Evolutionary conservation across 495 filamentous ascomycete species (phyloP).

Genomic region (Peziza echinospora): DNA sequence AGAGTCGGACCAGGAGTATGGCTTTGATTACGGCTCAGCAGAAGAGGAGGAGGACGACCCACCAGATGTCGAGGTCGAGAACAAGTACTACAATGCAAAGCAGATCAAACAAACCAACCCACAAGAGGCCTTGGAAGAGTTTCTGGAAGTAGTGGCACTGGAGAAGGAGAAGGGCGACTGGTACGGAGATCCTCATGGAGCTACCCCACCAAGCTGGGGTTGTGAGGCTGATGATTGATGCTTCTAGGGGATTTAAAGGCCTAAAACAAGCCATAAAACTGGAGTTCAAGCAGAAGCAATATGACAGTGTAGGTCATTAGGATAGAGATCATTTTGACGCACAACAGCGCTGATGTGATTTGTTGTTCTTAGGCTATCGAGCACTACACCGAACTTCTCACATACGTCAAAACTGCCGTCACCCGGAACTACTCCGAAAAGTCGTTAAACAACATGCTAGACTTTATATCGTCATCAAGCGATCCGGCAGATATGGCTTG

Average conservation of each 20-base stretch:
- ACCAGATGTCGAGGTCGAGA: constrained; percentile 86
- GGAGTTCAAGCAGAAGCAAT: constrained; percentile 70
- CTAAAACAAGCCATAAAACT: constrained; percentile 95
- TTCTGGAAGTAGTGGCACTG: constrained; percentile 60
- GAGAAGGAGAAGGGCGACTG: constrained; percentile 73
- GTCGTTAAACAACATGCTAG: constrained; percentile 98
- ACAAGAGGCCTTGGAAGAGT: constrained; percentile 76
- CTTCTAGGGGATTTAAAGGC: constrained; percentile 71
- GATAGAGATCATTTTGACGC: too few species aligned
- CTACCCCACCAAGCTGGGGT: not conserved
- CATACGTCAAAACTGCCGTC: constrained; percentile 89
- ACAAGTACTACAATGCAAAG: constrained; percentile 99
- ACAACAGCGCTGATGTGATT: not conserved
- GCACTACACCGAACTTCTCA: constrained; percentile 86
- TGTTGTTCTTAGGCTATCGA: constrained; percentile 48
- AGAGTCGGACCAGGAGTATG: constrained; percentile 87
- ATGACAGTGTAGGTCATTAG: constrained; percentile 47
- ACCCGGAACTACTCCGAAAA: constrained; percentile 98
- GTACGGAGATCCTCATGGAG: not conserved
- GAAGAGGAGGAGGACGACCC: constrained; percentile 74
- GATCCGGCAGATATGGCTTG: constrained; percentile 55
- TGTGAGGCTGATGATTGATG: constrained; percentile 10
- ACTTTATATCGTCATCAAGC: constrained; percentile 60
- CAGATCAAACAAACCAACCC: constrained; percentile 76
- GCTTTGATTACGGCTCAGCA: constrained; percentile 74